Evolutionary conservation across 2,329 filamentous ascomycete species (phyloP), one percentile per base, ranked within the genome.

Genomic region (Diaporthe batatas): DNA sequence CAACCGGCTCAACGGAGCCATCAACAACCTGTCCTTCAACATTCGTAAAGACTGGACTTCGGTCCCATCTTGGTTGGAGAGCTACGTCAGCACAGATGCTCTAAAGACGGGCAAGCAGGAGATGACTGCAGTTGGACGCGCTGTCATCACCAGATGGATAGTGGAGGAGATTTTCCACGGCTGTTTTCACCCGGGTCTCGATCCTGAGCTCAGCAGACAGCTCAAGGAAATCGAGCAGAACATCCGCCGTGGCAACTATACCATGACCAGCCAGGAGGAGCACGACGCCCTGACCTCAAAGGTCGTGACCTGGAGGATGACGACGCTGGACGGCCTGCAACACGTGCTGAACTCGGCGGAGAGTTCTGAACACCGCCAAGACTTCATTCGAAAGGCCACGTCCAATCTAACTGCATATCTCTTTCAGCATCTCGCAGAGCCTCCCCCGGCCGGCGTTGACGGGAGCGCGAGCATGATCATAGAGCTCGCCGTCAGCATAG

Each of bases 51-150:
- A 97, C 79, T 99, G 96, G 96, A 91, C 90, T 75, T 86, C 87
- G 44, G 87, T 98, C 70, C 96, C 96, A 0, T 80, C 86, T 7
- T 98, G 95, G 94, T 86, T 99, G 57, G 89, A 91, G 70, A 88
- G 88, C 32, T 94, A 91, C 70, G 93, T 97, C 76, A 98, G 96
- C 81, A 88, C 92, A 68, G 95, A 97, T 78, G 96, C 95, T 0
- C 87, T 97, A 70, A 90, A 92, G 78, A 94, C 92, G 12, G 96
- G 95, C 74, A 97, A 95, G 80, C 95, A 98, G 81, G 96, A 99
- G 82, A 99, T 99, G 96, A 98, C 95, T 8, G 95, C 95, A 6
- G 93, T 97, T 32, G 96, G 96, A 21, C 91, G 96, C 70, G 95
- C 96, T 16, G 91, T 95, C 76, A 95, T 99, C 77, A 93, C 93